These are phyloP conservation scores for Aphanomyces invadans DNA, from an alignment of 352 stramenopile genomes.

Conservation along the genomic window DNA sequence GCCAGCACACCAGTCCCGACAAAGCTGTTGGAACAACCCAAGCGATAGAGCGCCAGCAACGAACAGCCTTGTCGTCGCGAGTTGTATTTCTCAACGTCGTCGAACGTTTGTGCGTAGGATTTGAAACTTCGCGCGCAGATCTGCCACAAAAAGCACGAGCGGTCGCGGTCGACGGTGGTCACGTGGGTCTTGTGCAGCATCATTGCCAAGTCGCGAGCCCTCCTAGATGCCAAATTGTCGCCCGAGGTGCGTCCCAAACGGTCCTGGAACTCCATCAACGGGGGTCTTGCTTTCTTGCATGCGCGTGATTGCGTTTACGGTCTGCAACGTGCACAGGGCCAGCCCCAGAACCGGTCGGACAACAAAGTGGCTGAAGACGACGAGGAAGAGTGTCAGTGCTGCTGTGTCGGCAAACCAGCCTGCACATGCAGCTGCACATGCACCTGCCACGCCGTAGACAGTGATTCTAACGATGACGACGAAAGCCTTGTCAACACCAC, in stretches of 20 bases:
- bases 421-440: conserved; percentile 45
- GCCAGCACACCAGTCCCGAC: too few relatives aligned
- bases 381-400: conserved; percentile 71
- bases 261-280: not conserved
- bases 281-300: not conserved
- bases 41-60: too few relatives aligned
- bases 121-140: conserved; percentile 47
- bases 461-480: conserved; percentile 38
- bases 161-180: conserved; percentile 75
- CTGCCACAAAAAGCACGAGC: conserved; percentile 68
- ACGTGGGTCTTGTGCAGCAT: conserved; percentile 82
- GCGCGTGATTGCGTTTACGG: too few relatives aligned
- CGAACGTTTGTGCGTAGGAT: too few relatives aligned
- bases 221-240: conserved; percentile 32
- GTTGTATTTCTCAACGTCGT: too few relatives aligned
- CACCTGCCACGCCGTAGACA: conserved; percentile 46
- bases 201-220: conserved; percentile 73
- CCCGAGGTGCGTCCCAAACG: not conserved
- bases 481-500: too few relatives aligned
- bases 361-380: conserved; percentile 28
- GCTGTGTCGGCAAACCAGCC: conserved; percentile 48
- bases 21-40: too few relatives aligned
- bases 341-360: not conserved
- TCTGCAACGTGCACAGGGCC: not conserved
- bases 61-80: too few relatives aligned